Evolutionary conservation across 2,329 filamentous ascomycete genomes (phyloP), one percentile per base, ranked within the genome.

Genomic region (Cylindrodendrum hubeiense): DNA sequence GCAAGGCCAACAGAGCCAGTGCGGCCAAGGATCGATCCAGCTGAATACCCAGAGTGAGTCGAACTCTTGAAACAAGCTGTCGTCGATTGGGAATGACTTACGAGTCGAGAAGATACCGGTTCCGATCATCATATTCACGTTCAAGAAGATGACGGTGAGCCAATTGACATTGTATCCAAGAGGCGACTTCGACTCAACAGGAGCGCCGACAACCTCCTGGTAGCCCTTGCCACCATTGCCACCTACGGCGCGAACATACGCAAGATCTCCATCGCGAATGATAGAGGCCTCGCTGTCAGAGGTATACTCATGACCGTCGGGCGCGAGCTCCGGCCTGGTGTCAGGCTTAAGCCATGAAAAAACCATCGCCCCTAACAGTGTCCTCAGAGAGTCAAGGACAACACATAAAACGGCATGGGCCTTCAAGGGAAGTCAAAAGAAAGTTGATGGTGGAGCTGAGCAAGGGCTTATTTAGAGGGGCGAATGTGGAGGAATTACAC

Each of bases 91-190:
- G 3, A 47, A 7, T 1, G 10, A 80, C 87, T 72, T 71, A 90
- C 88, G 89, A 0, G 89, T 91, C 1, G 88, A 90, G 69, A 87
- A 89, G 22, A 89, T 84, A 50, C 87, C 87, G 0, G 87, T 90
- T 1, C 88, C 88, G 58, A 90, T 80, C 87, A 90, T 90, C 76
- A 85, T 84, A 63, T 85, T 87, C 57, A 90, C 76, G 67, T 90
- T 90, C 59, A 90, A 73, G 60, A 89, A 88, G 21, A 90, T 78
- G 28, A 89, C 85, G 0, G 87, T 87, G 19, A 85, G 68, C 51
- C 81, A 83, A 5, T 84, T 83, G 30, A 90, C 87, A 26, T 84
- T 77, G 67, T 89, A 89, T 2, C 88, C 89, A 10, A 91, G 77
- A 0, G 89, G 87, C 3, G 87, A 90, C 4, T 81, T 71, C 2